Evolutionary conservation across 352 stramenopile genomes (phyloP).

Genomic region (Labyrinthula sp.): DNA sequence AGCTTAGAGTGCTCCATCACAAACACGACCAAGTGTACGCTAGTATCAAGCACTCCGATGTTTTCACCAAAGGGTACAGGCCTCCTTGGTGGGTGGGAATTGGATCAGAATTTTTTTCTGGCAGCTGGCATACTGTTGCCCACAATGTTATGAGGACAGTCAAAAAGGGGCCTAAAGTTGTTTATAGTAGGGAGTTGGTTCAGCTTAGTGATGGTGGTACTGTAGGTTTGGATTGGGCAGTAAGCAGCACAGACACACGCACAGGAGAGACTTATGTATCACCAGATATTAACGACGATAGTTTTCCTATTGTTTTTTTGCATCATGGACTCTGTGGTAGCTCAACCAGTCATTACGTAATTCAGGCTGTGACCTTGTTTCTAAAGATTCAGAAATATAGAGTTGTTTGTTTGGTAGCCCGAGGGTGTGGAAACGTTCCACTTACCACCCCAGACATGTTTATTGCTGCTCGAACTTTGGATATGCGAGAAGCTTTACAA

Average conservation of each 20-base stretch:
- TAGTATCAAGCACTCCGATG: no score
- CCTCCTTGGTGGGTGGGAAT: constrained; percentile 17
- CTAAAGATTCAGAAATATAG: constrained; percentile 8
- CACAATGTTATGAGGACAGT: constrained; percentile 16
- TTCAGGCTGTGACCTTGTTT: constrained; percentile 2
- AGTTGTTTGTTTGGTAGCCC: constrained; percentile 19
- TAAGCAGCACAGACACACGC: constrained; percentile 6
- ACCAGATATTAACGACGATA: constrained; percentile 12
- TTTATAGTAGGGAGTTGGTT: constrained; percentile 21
- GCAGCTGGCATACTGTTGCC: constrained; percentile 15
- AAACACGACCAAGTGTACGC: no score
- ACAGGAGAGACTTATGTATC: no score
- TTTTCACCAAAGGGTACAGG: constrained; percentile 22
- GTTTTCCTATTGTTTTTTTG: constrained; percentile 20
- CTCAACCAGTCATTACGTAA: constrained; percentile 18
- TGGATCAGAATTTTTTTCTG: constrained; percentile 12
- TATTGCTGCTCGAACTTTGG: constrained; percentile 8
- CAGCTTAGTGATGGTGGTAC: constrained; percentile 19
- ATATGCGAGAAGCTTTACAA: constrained; percentile 3
- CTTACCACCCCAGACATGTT: constrained; percentile 23
- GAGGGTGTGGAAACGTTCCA: constrained; percentile 17
- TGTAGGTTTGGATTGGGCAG: constrained; percentile 19
- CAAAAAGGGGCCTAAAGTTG: constrained; percentile 9
- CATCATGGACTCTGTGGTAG: constrained; percentile 22
- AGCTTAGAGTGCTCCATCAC: no score